phyloP scores from a whole-genome alignment of 805 yeast genomes.

The Tetrapisispora taiwanensis region DNA sequence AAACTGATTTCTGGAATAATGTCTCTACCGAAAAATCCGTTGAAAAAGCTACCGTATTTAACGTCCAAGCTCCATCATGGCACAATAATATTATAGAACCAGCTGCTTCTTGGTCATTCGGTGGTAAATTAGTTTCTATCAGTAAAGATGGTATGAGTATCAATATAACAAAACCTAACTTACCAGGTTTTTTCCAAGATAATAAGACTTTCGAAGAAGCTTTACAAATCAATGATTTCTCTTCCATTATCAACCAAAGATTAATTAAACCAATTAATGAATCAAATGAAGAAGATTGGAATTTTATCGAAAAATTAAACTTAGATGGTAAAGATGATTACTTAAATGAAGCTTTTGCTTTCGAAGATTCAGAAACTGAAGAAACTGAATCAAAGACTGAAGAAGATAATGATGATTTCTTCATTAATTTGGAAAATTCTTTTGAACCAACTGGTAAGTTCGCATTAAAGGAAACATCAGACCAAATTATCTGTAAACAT shows the following conservation, averaged over 20 bases:
- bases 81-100: slow-evolving; percentile 52
- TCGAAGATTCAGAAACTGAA: slow-evolving; percentile 27
- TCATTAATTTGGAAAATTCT: slow-evolving; percentile 27
- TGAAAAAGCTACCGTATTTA: slow-evolving; percentile 59
- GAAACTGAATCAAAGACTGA: slow-evolving; percentile 9
- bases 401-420: slow-evolving; percentile 29
- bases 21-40: slow-evolving; percentile 57
- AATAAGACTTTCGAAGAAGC: slow-evolving; percentile 44
- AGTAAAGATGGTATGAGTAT: slow-evolving; percentile 34
- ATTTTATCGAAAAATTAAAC: slow-evolving; percentile 42
- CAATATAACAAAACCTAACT: slow-evolving; percentile 30
- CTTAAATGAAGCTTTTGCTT: slow-evolving; percentile 36
- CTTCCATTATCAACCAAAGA: slow-evolving; percentile 46
- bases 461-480: slow-evolving; percentile 36
- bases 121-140: slow-evolving; percentile 71
- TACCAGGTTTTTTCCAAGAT: slow-evolving; percentile 28
- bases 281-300: slow-evolving; percentile 54
- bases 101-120: slow-evolving; percentile 77
- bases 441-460: slow-evolving; percentile 47
- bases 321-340: slow-evolving; percentile 41
- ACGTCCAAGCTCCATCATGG: slow-evolving; percentile 83
- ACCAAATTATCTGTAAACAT: slow-evolving; percentile 36
- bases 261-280: slow-evolving; percentile 32
- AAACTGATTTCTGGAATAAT: slow-evolving; percentile 80
- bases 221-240: slow-evolving; percentile 44